Base-by-base conservation (phyloP, 805 yeast species). In the Lipomyces orientalis region DNA sequence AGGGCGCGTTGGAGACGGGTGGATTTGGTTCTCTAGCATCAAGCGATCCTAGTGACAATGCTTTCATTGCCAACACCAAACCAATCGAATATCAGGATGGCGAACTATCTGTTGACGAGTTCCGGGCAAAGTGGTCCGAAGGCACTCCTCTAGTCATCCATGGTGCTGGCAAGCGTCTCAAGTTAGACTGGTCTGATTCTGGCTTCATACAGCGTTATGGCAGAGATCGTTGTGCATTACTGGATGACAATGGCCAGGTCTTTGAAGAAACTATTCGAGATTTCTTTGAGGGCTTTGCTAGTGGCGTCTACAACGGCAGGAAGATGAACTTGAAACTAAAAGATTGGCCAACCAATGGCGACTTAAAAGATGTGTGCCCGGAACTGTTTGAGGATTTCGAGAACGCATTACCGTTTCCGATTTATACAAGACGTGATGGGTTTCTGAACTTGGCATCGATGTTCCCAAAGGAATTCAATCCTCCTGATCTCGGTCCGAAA, bases 401-500 rank as follows among this genome's bases (percentile, higher is more conserved):
- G 46, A 33, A 16, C 33, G 63, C 68, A 10, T 37, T 69, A n/a
- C 72, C 72, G 37, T 55, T 67, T 14, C 68, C 70, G 2, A 39
- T 51, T 19, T 69, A 67, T 52, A 69, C 72, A 5, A 62, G 65
- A 12, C 65, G 68, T 8, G 64, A 35, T 2, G 72, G 72, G 16
- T 67, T 58, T 39, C 43, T 64, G 55, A 69, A 69, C 52, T 37
- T 69, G 54, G 64, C 66, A 10, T 67, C 72, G 4, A 52, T 63
- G 67, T 66, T 68, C 43, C 69, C 71, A 9, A 54, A 35, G n/a
- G 70, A 62, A 10, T 67, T 39, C 54, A 65, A 65, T 51, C 54
- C 61, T 16, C 70, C 72, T 10, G 72, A 69, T 39, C 65, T 67
- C 6, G 72, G 72, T 8, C 72, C 71, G 37, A 68, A 66, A 49